Conservation (phyloP, 2,329 filamentous ascomycete genomes). For the Venturia aucupariae region DNA sequence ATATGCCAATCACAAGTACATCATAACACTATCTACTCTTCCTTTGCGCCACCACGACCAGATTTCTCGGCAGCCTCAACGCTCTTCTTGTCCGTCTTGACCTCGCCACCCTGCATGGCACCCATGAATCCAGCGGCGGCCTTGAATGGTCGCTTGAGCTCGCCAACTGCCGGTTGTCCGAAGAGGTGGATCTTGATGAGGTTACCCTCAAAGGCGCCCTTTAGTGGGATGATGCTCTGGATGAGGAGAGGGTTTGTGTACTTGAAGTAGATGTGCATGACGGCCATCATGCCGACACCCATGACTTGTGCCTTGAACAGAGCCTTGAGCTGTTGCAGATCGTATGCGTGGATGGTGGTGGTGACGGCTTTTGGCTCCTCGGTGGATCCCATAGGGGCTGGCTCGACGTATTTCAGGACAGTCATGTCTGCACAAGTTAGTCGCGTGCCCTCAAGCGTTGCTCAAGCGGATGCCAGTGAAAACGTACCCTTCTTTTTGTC, state of each 20-base stretch:
- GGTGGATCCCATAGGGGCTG: conserved; percentile 80
- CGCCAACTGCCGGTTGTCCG: conserved; percentile 75
- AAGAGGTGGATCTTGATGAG: conserved; percentile 92
- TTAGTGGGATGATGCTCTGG: conserved; percentile 96
- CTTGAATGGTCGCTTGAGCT: conserved; percentile 96
- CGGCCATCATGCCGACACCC: conserved; percentile 94
- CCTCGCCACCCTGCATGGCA: conserved; percentile 59
- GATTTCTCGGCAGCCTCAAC: conserved; percentile 43
- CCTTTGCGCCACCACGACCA: conserved; percentile 42
- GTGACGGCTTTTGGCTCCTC: conserved; percentile 96
- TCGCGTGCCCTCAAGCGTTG: not conserved
- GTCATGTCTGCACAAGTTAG: conserved; percentile 64
- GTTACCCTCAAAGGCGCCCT: conserved; percentile 91
- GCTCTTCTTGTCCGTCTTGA: conserved; percentile 71
- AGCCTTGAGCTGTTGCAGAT: conserved; percentile 72
- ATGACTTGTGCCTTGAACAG: conserved; percentile 87
- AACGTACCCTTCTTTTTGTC: conserved; percentile 90
- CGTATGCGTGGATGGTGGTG: conserved; percentile 93
- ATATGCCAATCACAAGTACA: not conserved
- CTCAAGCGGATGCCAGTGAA: not conserved
- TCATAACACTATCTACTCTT: conserved; percentile 33
- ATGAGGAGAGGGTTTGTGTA: conserved; percentile 99
- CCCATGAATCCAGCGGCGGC: conserved; percentile 71
- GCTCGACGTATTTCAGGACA: conserved; percentile 97
- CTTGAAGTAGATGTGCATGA: conserved; percentile 99